A percentile compares a stretch with the other conserved stretches of the same genome.
Conservation (phyloP, 139 green algal species). For the Astrephomene gubernaculifera region DNA sequence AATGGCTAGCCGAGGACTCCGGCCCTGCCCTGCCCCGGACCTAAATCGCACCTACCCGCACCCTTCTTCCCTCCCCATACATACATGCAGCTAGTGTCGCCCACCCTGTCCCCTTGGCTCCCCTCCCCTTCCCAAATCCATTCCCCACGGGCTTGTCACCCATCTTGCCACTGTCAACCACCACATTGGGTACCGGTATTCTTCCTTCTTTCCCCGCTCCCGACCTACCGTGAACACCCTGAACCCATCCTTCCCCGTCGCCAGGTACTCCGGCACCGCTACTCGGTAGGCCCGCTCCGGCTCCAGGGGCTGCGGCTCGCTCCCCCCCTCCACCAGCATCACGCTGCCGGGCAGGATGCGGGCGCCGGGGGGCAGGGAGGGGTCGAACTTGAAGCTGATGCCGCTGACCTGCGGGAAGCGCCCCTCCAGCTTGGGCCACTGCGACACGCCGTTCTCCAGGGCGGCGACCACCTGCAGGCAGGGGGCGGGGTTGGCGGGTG, state of each 20-base stretch:
- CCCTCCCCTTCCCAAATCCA: no score
- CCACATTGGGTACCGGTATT: no score
- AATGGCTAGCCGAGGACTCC: no score
- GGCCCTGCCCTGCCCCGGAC: no score
- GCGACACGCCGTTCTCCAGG: slow-evolving; percentile 79
- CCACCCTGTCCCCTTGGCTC: no score
- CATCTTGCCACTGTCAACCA: no score
- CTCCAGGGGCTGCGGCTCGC: slow-evolving; percentile 52
- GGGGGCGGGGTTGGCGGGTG: no score
- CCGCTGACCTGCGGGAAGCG: slow-evolving; percentile 75
- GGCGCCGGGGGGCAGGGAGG: slow-evolving; percentile 46
- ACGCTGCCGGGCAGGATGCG: slow-evolving; percentile 66
- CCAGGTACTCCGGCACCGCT: slow-evolving; percentile 80
- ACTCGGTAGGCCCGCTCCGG: slow-evolving; percentile 60
- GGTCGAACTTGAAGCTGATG: slow-evolving; percentile 74
- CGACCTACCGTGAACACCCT: slow-evolving; percentile 57
- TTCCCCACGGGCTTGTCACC: no score
- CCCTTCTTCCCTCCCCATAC: no score
- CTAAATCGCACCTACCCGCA: no score
- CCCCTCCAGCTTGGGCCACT: slow-evolving; percentile 76
- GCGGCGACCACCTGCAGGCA: slow-evolving; percentile 65
- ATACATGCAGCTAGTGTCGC: no score
- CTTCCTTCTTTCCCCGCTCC: no score
- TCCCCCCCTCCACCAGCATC: slow-evolving; percentile 40
- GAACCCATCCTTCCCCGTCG: slow-evolving; percentile 82